Base-by-base conservation (phyloP, 2,329 filamentous ascomycete genomes). In the Xylariales sp. region DNA sequence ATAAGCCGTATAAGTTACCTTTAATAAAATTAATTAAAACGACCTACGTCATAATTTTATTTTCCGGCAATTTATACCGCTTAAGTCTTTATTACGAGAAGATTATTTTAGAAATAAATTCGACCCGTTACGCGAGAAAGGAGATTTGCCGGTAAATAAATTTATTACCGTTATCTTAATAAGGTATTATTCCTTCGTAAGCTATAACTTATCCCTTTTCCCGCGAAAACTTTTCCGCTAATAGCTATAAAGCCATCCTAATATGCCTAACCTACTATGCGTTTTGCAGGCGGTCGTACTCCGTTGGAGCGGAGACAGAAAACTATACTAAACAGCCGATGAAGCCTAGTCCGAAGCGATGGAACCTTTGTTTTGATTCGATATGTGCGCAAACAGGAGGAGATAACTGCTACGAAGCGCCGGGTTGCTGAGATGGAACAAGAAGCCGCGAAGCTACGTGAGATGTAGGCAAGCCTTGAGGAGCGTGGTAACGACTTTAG, bases 371-470 rank as follows among this genome's bases (percentile, higher is more conserved):
- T n/a, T 73, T 82, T 41, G 55, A 67, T 3, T 76, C 24, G 19
- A 31, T 51, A 39, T 38, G 38, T 36, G 38, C 40, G 41, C 32
- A 24, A 41, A 49, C 45, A 80, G 76, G 76, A 91, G 74, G 87
- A 93, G 65, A 91, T 93, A 57, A 81, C 80, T 46, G 86, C 84
- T 44, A 93, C 93, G 87, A 93, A 91, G 74, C 78, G 78, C 56
- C 78, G 86, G 53, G 86, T 93, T 48, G 86, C 85, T 49, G 87
- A 93, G 69, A 93, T 93, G 87, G 87, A 93, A 69, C 86, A 88
- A 57, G 87, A 93, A 70, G 87, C 87, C 4, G 84, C 84, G 45
- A 90, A 90, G 66, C 76, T 93, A 40, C 80, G 87, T 51, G 87
- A 91, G 65, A 90, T 91, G 86, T 87, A 93, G 63, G 83, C 83